These are phyloP conservation scores for Acorus gramineus DNA, from an alignment of 106 monocot genomes.

Conservation along the genomic window DNA sequence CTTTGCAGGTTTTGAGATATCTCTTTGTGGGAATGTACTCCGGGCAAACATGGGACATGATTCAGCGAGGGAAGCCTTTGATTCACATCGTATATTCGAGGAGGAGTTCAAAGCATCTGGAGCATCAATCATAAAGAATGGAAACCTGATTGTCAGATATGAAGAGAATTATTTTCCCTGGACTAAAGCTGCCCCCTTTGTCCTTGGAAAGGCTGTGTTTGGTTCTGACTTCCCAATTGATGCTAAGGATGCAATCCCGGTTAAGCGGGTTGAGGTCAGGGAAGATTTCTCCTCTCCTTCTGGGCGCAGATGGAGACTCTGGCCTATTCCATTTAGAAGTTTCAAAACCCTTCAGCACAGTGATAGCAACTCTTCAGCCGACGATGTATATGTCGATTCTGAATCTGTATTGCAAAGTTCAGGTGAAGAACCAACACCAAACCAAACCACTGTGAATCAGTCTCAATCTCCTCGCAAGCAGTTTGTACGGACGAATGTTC, in stretches of 20 bases:
- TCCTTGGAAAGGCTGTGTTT: slow-evolving; percentile 73
- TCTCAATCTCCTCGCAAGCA: slow-evolving; percentile 43
- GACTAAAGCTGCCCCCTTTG: slow-evolving; percentile 58
- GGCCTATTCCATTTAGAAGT: slow-evolving; percentile 81
- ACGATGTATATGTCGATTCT: slow-evolving; percentile 65
- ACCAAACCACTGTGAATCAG: slow-evolving; percentile 14
- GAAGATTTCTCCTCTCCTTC: slow-evolving; percentile 41
- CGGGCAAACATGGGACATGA: slow-evolving; percentile 49
- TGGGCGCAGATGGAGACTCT: slow-evolving; percentile 76
- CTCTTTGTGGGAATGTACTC: slow-evolving; percentile 75
- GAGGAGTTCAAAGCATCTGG: slow-evolving; percentile 63
- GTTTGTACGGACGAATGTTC: slow-evolving; percentile 63
- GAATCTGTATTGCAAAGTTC: slow-evolving; percentile 42
- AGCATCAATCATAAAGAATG: slow-evolving; percentile 53
- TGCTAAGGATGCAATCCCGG: slow-evolving; percentile 48
- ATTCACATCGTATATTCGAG: slow-evolving; percentile 50
- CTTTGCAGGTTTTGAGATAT: slow-evolving; percentile 70
- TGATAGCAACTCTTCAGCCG: slow-evolving; percentile 42
- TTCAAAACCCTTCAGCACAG: slow-evolving; percentile 45
- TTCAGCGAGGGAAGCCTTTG: slow-evolving; percentile 64
- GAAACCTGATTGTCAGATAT: slow-evolving; percentile 71
- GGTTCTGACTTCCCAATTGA: slow-evolving; percentile 49
- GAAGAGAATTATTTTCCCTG: slow-evolving; percentile 55
- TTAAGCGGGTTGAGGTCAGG: slow-evolving; percentile 28
- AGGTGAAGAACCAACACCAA: slow-evolving; percentile 22